Percentiles rank a stretch among this genome's conserved stretches.
phyloP scores from a whole-genome alignment of 306 rosid genomes.

The Carpinus fangiana region DNA sequence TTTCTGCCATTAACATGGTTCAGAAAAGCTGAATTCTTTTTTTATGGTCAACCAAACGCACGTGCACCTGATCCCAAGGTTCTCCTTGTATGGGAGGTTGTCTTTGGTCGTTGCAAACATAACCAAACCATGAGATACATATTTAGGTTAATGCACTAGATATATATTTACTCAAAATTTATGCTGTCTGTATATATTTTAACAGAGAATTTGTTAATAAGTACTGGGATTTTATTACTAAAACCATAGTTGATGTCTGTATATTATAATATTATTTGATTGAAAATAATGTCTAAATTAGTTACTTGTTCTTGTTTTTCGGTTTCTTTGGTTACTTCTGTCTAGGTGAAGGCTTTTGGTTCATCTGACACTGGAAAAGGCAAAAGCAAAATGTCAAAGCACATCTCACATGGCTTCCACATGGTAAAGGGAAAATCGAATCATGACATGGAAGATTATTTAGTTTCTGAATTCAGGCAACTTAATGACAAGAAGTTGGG shows the following conservation, averaged over 20 bases:
- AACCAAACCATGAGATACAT: too few relatives aligned
- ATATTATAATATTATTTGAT: too few relatives aligned
- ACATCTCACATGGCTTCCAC: constrained; percentile 57
- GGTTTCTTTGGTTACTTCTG: constrained; percentile 9
- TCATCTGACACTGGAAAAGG: constrained; percentile 64
- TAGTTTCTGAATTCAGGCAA: constrained; percentile 59
- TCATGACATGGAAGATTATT: constrained; percentile 70
- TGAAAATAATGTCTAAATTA: not conserved
- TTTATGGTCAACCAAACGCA: not conserved
- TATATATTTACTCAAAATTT: not conserved
- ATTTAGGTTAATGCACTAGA: not conserved
- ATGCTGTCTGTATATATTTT: not conserved
- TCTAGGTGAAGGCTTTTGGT: constrained; percentile 41
- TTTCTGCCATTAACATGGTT: not conserved
- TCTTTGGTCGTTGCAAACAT: not conserved
- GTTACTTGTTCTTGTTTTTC: not conserved
- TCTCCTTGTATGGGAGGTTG: not conserved
- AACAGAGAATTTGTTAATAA: not conserved
- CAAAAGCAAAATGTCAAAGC: constrained; percentile 47
- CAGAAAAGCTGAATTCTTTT: not conserved
- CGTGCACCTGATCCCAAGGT: not conserved
- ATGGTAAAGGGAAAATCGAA: constrained; percentile 65
- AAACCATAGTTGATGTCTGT: not conserved
- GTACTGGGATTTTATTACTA: not conserved
- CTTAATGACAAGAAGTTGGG: constrained; percentile 51